Evolutionary conservation across 2,329 filamentous ascomycete species (phyloP), one percentile per base, ranked within the genome.

Genomic region (Xylaria sp.): DNA sequence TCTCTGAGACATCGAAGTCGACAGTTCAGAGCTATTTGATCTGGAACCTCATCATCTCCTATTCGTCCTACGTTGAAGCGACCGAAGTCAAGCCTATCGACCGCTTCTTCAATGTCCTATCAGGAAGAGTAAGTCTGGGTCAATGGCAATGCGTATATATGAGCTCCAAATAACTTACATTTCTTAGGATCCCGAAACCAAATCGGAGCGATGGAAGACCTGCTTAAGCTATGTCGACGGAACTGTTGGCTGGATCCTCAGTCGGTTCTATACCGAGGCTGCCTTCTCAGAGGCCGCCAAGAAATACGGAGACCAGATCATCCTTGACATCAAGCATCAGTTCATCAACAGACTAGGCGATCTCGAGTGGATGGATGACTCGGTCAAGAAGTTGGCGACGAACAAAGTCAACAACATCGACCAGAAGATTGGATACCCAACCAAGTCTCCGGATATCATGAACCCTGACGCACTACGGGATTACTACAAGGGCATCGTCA

Each of bases 191-290:
- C 80, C 85, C 0, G 79, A 87, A 55, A 82, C 85, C 1, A 79
- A 78, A 18, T 75, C 83, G 11, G 87, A 90, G 67, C 79, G 86
- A 53, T 89, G 86, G 86, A 79, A 86, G 66, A 85, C 78, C 5
- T 90, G 87, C 65, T 79, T 89, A 34, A 70, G 70, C 6, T 77
- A 80, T 39, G 78, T 87, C 4, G 84, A 88, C 63, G 70, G 73
- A 19, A 80, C 81, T 4, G 71, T 90, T 19, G 82, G 82, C 2
- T 90, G 87, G 86, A 86, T 88, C 53, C 74, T 89, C 13, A 87
- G 85, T 68, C 83, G 86, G 19, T 90, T 90, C 74, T 91, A 86
- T 63, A 79, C 90, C 1, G 82, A 90, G 62, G 83, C 83, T 53
- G 80, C 86, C 1, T 91, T 90, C 67, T 84, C 85, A 0, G 79